Evolutionary conservation across 148 eudicot genomes (phyloP).

Genomic region (Nyssa sinensis): DNA sequence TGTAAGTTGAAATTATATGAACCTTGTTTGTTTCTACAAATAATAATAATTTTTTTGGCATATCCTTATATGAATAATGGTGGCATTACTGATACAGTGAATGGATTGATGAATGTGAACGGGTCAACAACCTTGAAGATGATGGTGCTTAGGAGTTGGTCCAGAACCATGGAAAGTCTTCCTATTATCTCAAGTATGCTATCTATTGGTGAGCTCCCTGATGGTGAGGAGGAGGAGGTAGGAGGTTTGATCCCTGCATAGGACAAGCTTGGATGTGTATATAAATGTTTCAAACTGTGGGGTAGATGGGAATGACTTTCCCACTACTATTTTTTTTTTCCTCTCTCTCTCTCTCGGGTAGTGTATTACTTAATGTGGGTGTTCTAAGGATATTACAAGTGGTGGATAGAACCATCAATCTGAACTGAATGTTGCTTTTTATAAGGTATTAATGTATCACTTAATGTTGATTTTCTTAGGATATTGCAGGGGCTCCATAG

Average conservation of each 20-base stretch:
- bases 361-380: no score
- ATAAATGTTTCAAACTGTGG: no score
- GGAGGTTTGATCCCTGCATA: background rate
- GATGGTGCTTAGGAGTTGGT: slow-evolving; percentile 37
- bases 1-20: slow-evolving; percentile 45
- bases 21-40: no score
- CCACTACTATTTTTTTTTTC: no score
- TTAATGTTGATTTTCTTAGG: no score
- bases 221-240: background rate
- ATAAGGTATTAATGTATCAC: no score
- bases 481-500: no score
- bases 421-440: no score
- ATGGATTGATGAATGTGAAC: slow-evolving; percentile 98
- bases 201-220: background rate
- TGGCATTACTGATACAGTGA: slow-evolving; percentile 71
- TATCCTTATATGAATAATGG: background rate
- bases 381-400: no score
- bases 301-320: background rate
- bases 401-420: no score
- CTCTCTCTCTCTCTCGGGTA: no score
- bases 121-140: slow-evolving; percentile 76
- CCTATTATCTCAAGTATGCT: background rate
- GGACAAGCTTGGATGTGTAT: background rate
- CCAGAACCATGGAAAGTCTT: background rate
- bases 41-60: background rate